Base-by-base conservation (phyloP, 2,329 filamentous ascomycete species). In the Ceratocystis diversiconidia region DNA sequence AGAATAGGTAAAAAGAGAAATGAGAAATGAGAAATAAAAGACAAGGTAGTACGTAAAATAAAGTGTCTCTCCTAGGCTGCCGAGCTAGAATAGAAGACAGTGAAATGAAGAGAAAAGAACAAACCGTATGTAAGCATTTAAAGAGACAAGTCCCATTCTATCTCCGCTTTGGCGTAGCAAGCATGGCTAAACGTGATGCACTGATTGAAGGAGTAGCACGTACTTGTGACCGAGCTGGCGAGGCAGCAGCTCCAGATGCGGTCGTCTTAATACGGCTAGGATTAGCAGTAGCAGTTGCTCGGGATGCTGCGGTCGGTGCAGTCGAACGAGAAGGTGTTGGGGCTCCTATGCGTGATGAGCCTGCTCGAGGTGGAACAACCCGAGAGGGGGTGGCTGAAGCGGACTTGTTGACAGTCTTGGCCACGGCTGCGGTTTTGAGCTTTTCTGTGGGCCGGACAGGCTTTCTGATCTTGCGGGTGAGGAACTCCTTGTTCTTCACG, bases 391-490 rank as follows among this genome's bases (percentile, higher is more conserved):
- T 44, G 3, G 61, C 41, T 2, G 19, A 41, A 44, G 22, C 48
- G 25, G 61, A 12, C 36, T 41, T 41, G 36, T 41, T 41, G 12
- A 41, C 61, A 44, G 64, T 28, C 19, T 41, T 41, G 10, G 55
- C 61, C 7, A 36, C 48, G 10, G 36, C 32, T 15, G 61, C 61
- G 30, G 61, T 43, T 41, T 67, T 67, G 25, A 65, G 57, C 59
- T 65, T 67, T 36, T 67, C 66, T 10, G 66, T 65, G 10, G 63
- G 66, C 10, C 66, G 62, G n/a, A 67, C 66, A 10, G 66, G 66
- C 36, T 67, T 63, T 60, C 61, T 65, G 28, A 67, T 67, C 63
- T 67, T 67, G 55, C 66, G 66, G 10, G 59, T 65, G 10, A 44
- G 22, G 1, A 57, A 22, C 62, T 65, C 66, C 59, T 67, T 67